Percentiles rank a stretch among this genome's conserved stretches.
Conservation (phyloP, 768 basidiomycete genomes). For the Rhizopogon salebrosus region DNA sequence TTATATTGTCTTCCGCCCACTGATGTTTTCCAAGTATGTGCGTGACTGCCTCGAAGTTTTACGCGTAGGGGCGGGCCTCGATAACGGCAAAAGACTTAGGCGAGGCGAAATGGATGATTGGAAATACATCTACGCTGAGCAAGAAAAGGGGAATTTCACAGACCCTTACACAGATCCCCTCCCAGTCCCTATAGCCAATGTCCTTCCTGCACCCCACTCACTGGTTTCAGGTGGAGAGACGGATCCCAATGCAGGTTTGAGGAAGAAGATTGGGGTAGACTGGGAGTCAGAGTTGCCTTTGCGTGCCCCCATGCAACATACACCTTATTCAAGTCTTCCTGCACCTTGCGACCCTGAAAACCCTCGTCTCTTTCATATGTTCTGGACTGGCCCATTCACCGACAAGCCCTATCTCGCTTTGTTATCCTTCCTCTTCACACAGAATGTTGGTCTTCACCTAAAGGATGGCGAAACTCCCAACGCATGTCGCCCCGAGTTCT, state of each 20-base stretch:
- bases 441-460: constrained; percentile 82
- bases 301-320: constrained; percentile 46
- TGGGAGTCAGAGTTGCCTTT: constrained; percentile 53
- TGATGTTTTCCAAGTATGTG: constrained; percentile 61
- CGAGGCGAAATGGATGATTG: constrained; percentile 76
- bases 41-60: constrained; percentile 95
- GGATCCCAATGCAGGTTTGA: constrained; percentile 51
- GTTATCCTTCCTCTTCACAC: constrained; percentile 92
- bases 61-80: constrained; percentile 84
- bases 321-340: constrained; percentile 50
- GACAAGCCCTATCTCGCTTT: constrained; percentile 97
- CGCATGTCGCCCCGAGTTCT: constrained; percentile 85
- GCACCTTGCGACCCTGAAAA: constrained; percentile 78
- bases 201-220: constrained; percentile 16
- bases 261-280: constrained; percentile 53
- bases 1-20: neutral
- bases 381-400: constrained; percentile 98
- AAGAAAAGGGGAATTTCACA: constrained; percentile 35
- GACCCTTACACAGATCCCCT: constrained; percentile 28
- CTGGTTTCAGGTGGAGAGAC: constrained; percentile 23
- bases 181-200: constrained; percentile 22
- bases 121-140: constrained; percentile 86
- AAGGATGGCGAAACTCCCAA: constrained; percentile 35
- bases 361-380: constrained; percentile 94
- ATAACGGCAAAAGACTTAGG: constrained; percentile 70